Base-by-base conservation (phyloP, 2,329 filamentous ascomycete genomes). In the Talaromyces pinophilus region DNA sequence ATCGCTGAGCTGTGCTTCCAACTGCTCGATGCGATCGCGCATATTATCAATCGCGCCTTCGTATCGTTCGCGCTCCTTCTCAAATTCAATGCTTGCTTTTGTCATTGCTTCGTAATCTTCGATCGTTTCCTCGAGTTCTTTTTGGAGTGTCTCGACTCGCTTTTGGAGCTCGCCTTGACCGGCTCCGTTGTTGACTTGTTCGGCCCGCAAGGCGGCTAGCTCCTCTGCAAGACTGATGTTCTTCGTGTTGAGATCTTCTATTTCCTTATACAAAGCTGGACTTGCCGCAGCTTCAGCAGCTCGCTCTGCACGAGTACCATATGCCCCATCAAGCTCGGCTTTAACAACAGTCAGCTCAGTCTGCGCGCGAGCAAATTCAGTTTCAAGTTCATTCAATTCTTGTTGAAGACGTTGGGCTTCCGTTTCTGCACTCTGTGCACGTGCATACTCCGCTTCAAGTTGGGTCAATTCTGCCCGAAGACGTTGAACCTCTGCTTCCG, bases 271-370 rank as follows among this genome's bases (percentile, higher is more conserved):
- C 52, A 88, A 82, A 25, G 81, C 82, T 2, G 84, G 85, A 60
- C 87, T 86, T 57, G 82, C 80, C 10, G 86, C 86, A 11, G 85
- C 85, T 74, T 90, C 87, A n/a, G 87, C 88, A 13, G 88, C 88
- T 38, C 89, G 86, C 74, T 91, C 83, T 10, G 87, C 85, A 62
- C 89, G 83, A n/a, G 84, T 86, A 48, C 95, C 95, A 75, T 98
- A 97, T 75, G 96, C 96, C 69, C 92, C 92, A 72, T 97, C 95
- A 30, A 98, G 91, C 77, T 98, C 94, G 63, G 93, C 92, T 74
- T 88, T 87, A 30, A 91, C 92, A 71, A 98, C 90, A n/a, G 94
- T 96, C 50, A 98, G 85, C 81, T 98, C 89, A 2, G 89, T 91
- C 42, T 88, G 88, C 5, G 90, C 81, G 62, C 86, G 83, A 3